Percentiles rank a stretch among this genome's conserved stretches.
These are phyloP conservation scores for Mycena epipterygia DNA, from an alignment of 768 basidiomycete species.

Conservation along the genomic window DNA sequence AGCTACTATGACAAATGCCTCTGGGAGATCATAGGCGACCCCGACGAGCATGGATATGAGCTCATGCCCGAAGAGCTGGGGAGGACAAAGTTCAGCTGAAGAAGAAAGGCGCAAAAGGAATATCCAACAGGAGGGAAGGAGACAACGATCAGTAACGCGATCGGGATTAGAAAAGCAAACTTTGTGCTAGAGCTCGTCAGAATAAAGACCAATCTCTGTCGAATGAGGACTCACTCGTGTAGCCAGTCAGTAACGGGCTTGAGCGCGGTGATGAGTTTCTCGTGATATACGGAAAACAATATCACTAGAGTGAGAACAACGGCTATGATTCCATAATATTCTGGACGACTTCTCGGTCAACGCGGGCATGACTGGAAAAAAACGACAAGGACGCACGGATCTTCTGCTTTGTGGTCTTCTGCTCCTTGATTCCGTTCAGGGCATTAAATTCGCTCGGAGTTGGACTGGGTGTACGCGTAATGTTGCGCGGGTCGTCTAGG, in stretches of 20 bases:
- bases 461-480: conserved; percentile 21
- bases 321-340: conserved; percentile 44
- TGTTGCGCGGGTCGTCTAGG: neutral
- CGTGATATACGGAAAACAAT: conserved; percentile 59
- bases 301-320: conserved; percentile 50
- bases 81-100: neutral
- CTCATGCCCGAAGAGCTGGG: conserved; percentile 90
- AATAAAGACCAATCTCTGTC: too few relatives aligned
- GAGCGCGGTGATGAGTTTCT: conserved; percentile 64
- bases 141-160: conserved; percentile 15
- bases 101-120: neutral
- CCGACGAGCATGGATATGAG: conserved; percentile 90
- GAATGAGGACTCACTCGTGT: conserved; percentile 35
- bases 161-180: conserved; percentile 3
- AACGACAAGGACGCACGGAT: conserved; percentile 16
- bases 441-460: conserved; percentile 14
- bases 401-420: conserved; percentile 20
- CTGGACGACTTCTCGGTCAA: neutral
- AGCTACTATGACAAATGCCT: conserved; percentile 15
- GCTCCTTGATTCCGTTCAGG: conserved; percentile 22
- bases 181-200: neutral
- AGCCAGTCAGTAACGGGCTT: conserved; percentile 64
- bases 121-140: conserved; percentile 28
- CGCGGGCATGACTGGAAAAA: neutral
- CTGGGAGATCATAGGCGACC: conserved; percentile 64